phyloP scores from a whole-genome alignment of 371 early-diverging fungal genomes.

The Mortierella sp. region DNA sequence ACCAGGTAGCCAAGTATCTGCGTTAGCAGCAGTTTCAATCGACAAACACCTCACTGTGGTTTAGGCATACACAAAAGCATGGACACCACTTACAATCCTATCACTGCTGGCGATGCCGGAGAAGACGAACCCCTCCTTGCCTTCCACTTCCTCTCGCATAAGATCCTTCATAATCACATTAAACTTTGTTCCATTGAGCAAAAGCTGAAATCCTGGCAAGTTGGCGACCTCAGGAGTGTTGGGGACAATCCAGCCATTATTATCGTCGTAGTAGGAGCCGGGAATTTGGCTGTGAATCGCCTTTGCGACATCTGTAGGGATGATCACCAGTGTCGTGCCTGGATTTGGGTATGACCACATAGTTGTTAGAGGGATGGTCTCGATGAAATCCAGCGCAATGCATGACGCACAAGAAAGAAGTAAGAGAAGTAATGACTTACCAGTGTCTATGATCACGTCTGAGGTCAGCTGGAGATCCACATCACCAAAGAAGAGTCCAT shows the following conservation, averaged over 20 bases:
- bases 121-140: constrained; percentile 44
- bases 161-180: constrained; percentile 56
- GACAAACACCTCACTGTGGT: background rate
- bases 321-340: constrained; percentile 52
- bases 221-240: constrained; percentile 51
- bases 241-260: constrained; percentile 65
- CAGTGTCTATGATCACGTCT: constrained; percentile 66
- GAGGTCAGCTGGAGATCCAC: constrained; percentile 36
- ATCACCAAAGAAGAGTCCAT: constrained; percentile 56
- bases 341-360: background rate
- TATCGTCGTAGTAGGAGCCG: constrained; percentile 57
- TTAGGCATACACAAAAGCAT: background rate
- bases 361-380: background rate
- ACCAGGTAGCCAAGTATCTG: background rate
- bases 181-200: constrained; percentile 48
- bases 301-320: constrained; percentile 57
- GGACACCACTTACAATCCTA: constrained; percentile 25
- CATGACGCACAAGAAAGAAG: background rate
- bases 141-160: constrained; percentile 39
- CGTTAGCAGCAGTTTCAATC: background rate
- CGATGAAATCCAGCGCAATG: background rate
- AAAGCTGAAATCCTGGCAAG: constrained; percentile 29
- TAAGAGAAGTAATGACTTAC: constrained; percentile 33
- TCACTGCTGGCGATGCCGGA: constrained; percentile 50
- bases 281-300: constrained; percentile 63